Base-by-base conservation (phyloP, 805 yeast genomes). In the Jamesozyma jinghongensis region DNA sequence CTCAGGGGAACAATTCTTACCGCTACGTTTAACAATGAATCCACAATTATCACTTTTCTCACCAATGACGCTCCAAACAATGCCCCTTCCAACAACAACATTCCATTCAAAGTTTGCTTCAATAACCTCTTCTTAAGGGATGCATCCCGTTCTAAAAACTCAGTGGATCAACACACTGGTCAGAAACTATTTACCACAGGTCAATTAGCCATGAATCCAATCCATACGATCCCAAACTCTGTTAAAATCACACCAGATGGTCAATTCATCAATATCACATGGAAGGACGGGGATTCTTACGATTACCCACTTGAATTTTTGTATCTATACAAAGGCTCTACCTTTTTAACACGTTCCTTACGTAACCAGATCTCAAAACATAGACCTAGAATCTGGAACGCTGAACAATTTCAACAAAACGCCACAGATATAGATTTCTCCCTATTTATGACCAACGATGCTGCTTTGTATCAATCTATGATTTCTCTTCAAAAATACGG, bases 181-280 rank as follows among this genome's bases (percentile, higher is more conserved):
- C 88, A 82, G 53, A 82, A 80, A 53, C 53, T 70, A 22, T 78
- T 80, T 58, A 71, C 81, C n/a, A 79, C 87, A 0, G 78, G 75
- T 54, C 67, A 38, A 59, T 73, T 40, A 51, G 64, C 42, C 44
- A 47, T 44, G 28, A 48, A 46, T 45, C 49, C 57, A 35, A 41
- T 50, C 12, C 51, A 57, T n/a, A 59, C 71, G 26, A 48, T 50
- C 5, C 69, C 81, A 0, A 44, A 47, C 3, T 52, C 46, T 0
- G 54, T 68, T 1, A 70, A 73, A 1, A 50, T 62, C 3, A 46
- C 65, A 1, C 38, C 53, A 1, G 60, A 60, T 17, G 56, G 59
- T 3, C 48, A 57, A 2, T 48, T 44, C 5, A 59, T 81, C 18
- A 47, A 57, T 17, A 69, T 82, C 13, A 52, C 56, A 6, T 75